Evolutionary conservation across 2,329 filamentous ascomycete species (phyloP), one percentile per base, ranked within the genome.

Genomic region (Ascochyta koolunga): DNA sequence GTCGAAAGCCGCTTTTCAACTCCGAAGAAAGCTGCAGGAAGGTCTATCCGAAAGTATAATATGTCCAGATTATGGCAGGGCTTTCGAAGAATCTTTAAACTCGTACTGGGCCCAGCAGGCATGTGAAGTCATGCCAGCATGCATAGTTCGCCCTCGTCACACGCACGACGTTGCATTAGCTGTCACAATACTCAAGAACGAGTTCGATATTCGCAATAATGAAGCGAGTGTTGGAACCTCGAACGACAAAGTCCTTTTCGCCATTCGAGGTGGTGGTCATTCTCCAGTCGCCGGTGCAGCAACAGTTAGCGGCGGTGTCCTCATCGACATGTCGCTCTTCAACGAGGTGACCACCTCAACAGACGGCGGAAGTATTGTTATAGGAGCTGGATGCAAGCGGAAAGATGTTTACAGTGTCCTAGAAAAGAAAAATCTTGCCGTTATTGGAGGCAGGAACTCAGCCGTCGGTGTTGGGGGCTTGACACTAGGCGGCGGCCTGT

Each of bases 221-320:
- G 27, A 10, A 18, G 33, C 10, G 11, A 36, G 4, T 2, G n/a
- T 1, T 10, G n/a, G 32, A 4, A 27, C 2, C 6, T 15, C 36
- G 8, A 15, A 22, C 15, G 2, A 25, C 13, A 40, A 62, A 8
- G 54, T 53, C 1, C 16, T 62, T 1, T 67, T 67, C 35, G 85
- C 84, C 18, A 76, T 86, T 66, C 77, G 80, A 64, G 75, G 78
- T 18, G 82, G 81, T 13, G 78, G 77, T 0, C 78, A 80, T 27
- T 58, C 61, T n/a, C 58, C 56, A 10, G 48, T 61, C 27, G 46
- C 49, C 13, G 58, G 60, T n/a, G 58, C 61, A 2, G 62, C 66
- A 10, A 70, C 62, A 36, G 63, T 68, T 19, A 39, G 51, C 3
- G 56, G 56, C 25, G 66, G 64, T 7, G 57, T 61, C 2, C 38